A percentile compares a stretch with the other conserved stretches of the same genome.
These are phyloP conservation scores for Porcisia deanei DNA, from an alignment of 208 protist species.

Conservation along the genomic window DNA sequence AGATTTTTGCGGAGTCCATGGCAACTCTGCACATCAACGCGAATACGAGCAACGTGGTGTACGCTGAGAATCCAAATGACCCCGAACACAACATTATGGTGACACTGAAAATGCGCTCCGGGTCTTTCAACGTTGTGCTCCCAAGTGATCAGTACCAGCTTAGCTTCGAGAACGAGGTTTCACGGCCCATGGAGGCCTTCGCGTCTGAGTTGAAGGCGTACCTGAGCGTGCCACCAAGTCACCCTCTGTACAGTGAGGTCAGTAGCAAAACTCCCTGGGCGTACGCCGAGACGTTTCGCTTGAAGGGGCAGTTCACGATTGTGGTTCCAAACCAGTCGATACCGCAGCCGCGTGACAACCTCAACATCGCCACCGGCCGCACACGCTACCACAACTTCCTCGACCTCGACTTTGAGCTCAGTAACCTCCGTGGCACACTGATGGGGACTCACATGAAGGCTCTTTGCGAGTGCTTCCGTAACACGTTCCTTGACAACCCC, in stretches of 20 bases:
- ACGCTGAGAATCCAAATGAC: conserved; percentile 75
- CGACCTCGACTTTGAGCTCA: conserved; percentile 63
- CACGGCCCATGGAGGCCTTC: conserved; percentile 62
- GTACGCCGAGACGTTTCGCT: conserved; percentile 35
- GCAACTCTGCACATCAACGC: conserved; percentile 65
- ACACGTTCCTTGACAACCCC: conserved; percentile 71
- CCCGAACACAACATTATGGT: conserved; percentile 67
- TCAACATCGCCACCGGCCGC: conserved; percentile 45
- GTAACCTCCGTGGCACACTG: conserved; percentile 53
- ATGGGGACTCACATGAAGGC: conserved; percentile 71
- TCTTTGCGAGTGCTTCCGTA: conserved; percentile 62
- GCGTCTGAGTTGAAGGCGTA: conserved; percentile 53
- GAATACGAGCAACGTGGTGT: conserved; percentile 83
- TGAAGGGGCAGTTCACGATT: conserved; percentile 64
- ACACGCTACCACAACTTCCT: conserved; percentile 71
- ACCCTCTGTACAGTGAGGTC: conserved; percentile 64
- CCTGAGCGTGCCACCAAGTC: conserved; percentile 58
- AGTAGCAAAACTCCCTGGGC: conserved; percentile 50
- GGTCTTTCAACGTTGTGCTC: conserved; percentile 65
- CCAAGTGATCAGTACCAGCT: conserved; percentile 83
- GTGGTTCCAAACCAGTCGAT: conserved; percentile 74
- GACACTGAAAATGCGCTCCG: conserved; percentile 46
- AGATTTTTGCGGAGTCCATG: conserved; percentile 57
- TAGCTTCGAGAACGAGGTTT: conserved; percentile 74
- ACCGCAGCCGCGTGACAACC: conserved; percentile 45